Evolutionary conservation across 495 filamentous ascomycete species (phyloP).

Genomic region (Penicillium pancosmium): DNA sequence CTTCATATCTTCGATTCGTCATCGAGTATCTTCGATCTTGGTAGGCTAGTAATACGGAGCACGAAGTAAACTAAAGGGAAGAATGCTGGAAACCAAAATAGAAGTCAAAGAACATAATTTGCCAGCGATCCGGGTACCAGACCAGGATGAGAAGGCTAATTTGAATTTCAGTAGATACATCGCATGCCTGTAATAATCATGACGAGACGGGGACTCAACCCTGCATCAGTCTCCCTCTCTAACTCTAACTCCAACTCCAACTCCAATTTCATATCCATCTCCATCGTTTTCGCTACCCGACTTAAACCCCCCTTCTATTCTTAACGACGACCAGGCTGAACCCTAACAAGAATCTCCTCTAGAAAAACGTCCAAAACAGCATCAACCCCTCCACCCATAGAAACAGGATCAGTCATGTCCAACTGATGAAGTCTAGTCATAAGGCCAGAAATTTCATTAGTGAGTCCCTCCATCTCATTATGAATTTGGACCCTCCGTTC

Average conservation of each 20-base stretch:
- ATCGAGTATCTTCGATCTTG: background rate
- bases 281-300: no score
- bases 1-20: no score
- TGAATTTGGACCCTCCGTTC: constrained; percentile 71
- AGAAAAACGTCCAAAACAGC: constrained; percentile 88
- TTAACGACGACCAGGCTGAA: constrained; percentile 56
- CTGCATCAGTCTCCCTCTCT: no score
- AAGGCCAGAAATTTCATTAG: constrained; percentile 72
- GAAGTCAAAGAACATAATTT: background rate
- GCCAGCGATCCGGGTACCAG: constrained; percentile 2
- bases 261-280: background rate
- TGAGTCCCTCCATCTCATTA: constrained; percentile 75
- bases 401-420: constrained; percentile 80
- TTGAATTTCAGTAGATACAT: constrained; percentile 3
- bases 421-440: constrained; percentile 86
- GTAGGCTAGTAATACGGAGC: no score
- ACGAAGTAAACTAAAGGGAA: no score
- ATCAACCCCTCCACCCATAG: constrained; percentile 86
- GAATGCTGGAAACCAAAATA: no score
- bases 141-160: background rate
- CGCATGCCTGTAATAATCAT: background rate
- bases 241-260: background rate
- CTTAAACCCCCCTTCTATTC: background rate
- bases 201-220: background rate
- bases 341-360: constrained; percentile 91